Evolutionary conservation across 148 eudicot species (phyloP), one percentile per base, ranked within the genome.

Genomic region (Persicaria tinctoria): DNA sequence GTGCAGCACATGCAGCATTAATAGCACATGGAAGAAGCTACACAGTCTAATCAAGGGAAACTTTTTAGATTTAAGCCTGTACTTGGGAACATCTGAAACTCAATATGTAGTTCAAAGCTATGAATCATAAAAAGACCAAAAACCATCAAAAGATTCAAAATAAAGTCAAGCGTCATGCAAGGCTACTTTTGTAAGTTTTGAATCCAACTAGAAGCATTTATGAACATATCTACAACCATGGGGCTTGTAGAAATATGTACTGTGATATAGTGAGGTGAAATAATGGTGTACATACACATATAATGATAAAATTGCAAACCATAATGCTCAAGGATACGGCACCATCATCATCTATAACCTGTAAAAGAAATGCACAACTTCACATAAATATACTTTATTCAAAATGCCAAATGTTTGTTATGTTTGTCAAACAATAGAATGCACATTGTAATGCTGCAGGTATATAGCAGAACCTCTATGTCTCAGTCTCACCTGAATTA

Each of bases 331-430:
- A 91, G 97, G 98, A 95, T 95, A 95, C 98, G 78, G 98, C 90
- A 54, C 98, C 98, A 86, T 95, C 98, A 81, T 95, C 98, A 84
- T 90, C 80, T 79, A 95, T 88, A 82, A 95, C 98, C 98, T 94
- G 97, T 86, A 89, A 79, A 70, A 55, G 51, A 51, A 18, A n/a
- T 44, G 41, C 27, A 16, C 23, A 70, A 17, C n/a, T 63, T 27
- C 46, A 63, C 16, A 63, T 16, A 4, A 59, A 59, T 59, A 20
- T 32, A 32, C 41, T 32, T 32, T 32, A 32, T 32, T 32, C 41
- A 32, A 32, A 32, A 32, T 32, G 41, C 41, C 41, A 32, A 32
- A 32, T 32, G 41, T 32, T 32, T 32, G 3, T 32, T 32, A 32
- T 32, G 41, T 32, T 32, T 32, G 41, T 32, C 41, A 32, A 32